Percentiles rank a stretch among this genome's conserved stretches.
Evolutionary conservation across 371 early-diverging fungal genomes (phyloP).

Genomic region (Mortierella sp.): DNA sequence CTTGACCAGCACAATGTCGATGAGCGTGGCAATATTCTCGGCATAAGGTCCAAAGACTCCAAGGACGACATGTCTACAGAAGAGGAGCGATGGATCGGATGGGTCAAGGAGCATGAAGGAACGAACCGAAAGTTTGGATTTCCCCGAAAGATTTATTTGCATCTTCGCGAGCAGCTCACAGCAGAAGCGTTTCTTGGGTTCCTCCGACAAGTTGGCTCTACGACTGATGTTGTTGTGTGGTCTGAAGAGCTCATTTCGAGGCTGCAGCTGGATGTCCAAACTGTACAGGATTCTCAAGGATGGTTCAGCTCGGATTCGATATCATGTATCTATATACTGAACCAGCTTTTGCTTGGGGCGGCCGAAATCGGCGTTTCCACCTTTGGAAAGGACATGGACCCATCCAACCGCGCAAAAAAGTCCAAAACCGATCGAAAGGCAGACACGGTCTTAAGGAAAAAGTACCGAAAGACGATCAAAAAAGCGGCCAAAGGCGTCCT

Average conservation of each 20-base stretch:
- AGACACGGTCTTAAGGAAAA: not conserved
- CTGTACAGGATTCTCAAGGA: slow-evolving; percentile 33
- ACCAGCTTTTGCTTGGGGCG: slow-evolving; percentile 43
- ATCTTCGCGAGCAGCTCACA: slow-evolving; percentile 35
- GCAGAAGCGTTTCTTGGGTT: slow-evolving; percentile 25
- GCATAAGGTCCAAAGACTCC: not conserved
- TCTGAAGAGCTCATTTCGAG: slow-evolving; percentile 25
- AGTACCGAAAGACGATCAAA: slow-evolving; percentile 23
- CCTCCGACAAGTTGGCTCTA: slow-evolving; percentile 39
- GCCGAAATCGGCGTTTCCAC: slow-evolving; percentile 12
- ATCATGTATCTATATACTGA: slow-evolving; percentile 27
- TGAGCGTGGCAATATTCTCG: slow-evolving; percentile 33
- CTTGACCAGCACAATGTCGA: slow-evolving; percentile 48
- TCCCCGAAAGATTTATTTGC: slow-evolving; percentile 36
- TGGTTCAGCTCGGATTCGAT: slow-evolving; percentile 34
- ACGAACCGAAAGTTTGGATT: slow-evolving; percentile 40
- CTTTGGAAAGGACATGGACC: slow-evolving; percentile 1
- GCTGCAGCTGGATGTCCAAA: slow-evolving; percentile 26
- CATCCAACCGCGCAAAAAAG: too few relatives aligned
- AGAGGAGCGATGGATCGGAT: slow-evolving; percentile 24
- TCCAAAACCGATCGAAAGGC: too few relatives aligned
- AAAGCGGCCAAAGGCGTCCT: slow-evolving; percentile 27
- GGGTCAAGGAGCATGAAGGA: slow-evolving; percentile 20
- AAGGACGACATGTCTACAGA: not conserved
- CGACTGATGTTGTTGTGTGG: slow-evolving; percentile 37